phyloP scores from a whole-genome alignment of 2,329 filamentous ascomycete genomes.

The Aspergillus ochraceus region DNA sequence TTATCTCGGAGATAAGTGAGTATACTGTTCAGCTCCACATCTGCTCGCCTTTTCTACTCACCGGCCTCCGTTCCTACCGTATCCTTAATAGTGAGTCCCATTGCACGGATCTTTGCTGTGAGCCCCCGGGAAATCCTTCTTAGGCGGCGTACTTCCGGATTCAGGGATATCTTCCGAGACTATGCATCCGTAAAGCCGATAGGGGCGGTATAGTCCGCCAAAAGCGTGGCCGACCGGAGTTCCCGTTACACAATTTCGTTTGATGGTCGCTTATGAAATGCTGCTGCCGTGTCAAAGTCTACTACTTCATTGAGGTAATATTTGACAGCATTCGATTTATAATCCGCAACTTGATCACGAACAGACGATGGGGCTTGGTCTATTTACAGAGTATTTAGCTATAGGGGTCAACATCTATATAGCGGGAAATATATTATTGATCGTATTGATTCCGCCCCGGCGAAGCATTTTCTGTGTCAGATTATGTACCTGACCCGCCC shows the following conservation, averaged over 20 bases:
- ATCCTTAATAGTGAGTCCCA: constrained; percentile 9
- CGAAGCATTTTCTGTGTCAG: constrained; percentile 18
- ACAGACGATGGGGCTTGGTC: constrained; percentile 18
- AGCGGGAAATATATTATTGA: constrained; percentile 19
- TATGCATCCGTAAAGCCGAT: constrained; percentile 14
- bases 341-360: constrained; percentile 20
- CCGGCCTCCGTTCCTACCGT: constrained; percentile 2
- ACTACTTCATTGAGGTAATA: constrained; percentile 23
- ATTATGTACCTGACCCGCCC: constrained; percentile 9
- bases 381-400: constrained; percentile 10
- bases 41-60: constrained; percentile 13
- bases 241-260: constrained; percentile 18
- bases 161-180: constrained; percentile 4
- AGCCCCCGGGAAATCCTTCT: constrained; percentile 6
- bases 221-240: constrained; percentile 9
- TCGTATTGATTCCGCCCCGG: constrained; percentile 17
- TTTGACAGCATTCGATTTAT: constrained; percentile 21
- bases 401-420: not conserved
- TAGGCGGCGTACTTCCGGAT: not conserved
- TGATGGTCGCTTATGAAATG: constrained; percentile 15
- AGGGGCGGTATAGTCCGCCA: constrained; percentile 15
- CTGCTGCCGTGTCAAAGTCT: constrained; percentile 16
- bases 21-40: constrained; percentile 11
- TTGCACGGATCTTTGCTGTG: constrained; percentile 6
- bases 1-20: constrained; percentile 12